Base-by-base conservation (phyloP, 768 basidiomycete genomes). In the Ramaria rubella region DNA sequence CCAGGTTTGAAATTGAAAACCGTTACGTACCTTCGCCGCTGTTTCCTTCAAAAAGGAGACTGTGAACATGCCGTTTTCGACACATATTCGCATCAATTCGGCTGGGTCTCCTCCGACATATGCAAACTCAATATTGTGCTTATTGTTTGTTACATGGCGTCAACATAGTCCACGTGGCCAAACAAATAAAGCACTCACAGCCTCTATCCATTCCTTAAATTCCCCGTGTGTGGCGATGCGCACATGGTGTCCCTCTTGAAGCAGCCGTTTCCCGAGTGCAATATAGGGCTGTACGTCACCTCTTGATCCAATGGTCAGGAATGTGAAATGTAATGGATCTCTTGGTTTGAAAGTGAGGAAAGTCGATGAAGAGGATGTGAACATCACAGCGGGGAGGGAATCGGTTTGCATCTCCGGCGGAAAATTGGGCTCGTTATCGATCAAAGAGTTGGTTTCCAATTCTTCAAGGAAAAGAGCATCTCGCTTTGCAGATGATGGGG, bases 261-360 rank as follows among this genome's bases (percentile, higher is more conserved):
- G 85, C 24, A 95, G 72, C 0, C 93, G 94, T 69, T 94, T 96
- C 23, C 90, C 90, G 8, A 99, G 77, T 1, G 96, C 86, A 63
- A 99, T 98, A 67, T 98, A 99, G 11, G 95, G 95, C 69, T 99
- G 95, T 8, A 98, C 96, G 68, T 99, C 95, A 51, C 95, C 95
- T 50, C 95, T 81, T 21, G 92, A 94, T 5, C 95, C 95, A 62
- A 99, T 96, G 1, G 95, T 97, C 60, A 98, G 72, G 72, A 95
- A 93, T 0, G 96, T 97, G 65, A 99, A 90, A 63, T 83, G 86
- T 59, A 99, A 71, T 2, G 89, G 75, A 62, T 88, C 80, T 63
- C 81, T 79, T 2, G 95, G 96, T 69, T 93, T 94, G 76, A 99
- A 99, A 5, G 93, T 95, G 61, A 99, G 72, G 74, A 98, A 97